Evolutionary conservation across 352 stramenopile species (phyloP).

Genomic region (Salisapilia sapeloensis): DNA sequence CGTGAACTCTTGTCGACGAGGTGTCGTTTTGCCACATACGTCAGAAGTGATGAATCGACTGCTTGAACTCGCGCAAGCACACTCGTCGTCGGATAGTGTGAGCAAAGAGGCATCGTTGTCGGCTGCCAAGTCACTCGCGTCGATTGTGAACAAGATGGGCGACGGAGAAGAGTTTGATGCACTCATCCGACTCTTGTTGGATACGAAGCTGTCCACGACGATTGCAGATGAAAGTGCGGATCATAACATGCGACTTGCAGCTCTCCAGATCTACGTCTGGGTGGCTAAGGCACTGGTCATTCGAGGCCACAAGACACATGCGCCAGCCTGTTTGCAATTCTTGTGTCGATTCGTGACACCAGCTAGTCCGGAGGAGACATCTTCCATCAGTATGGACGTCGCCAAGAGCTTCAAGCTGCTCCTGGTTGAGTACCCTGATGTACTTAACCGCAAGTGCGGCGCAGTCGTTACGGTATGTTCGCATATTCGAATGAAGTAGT

Average conservation of each 20-base stretch:
- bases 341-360: slow-evolving; percentile 48
- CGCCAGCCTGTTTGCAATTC: slow-evolving; percentile 48
- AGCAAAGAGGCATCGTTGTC: slow-evolving; percentile 35
- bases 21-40: slow-evolving; percentile 31
- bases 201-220: slow-evolving; percentile 38
- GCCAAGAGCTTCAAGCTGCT: slow-evolving; percentile 68
- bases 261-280: slow-evolving; percentile 74
- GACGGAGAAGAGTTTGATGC: slow-evolving; percentile 66
- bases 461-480: slow-evolving; percentile 53
- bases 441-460: slow-evolving; percentile 72
- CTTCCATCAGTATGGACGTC: slow-evolving; percentile 45
- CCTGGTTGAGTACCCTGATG: slow-evolving; percentile 58
- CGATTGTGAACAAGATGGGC: slow-evolving; percentile 79
- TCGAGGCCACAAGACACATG: slow-evolving; percentile 47
- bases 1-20: slow-evolving; percentile 57
- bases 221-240: slow-evolving; percentile 21
- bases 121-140: slow-evolving; percentile 55
- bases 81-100: slow-evolving; percentile 13
- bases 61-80: slow-evolving; percentile 52
- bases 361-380: slow-evolving; percentile 7
- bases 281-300: slow-evolving; percentile 72
- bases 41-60: slow-evolving; percentile 57
- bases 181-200: slow-evolving; percentile 47
- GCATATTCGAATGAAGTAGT: not conserved
- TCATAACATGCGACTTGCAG: slow-evolving; percentile 25